Conservation (phyloP, 352 stramenopile species). For the Vaucheria bursata region DNA sequence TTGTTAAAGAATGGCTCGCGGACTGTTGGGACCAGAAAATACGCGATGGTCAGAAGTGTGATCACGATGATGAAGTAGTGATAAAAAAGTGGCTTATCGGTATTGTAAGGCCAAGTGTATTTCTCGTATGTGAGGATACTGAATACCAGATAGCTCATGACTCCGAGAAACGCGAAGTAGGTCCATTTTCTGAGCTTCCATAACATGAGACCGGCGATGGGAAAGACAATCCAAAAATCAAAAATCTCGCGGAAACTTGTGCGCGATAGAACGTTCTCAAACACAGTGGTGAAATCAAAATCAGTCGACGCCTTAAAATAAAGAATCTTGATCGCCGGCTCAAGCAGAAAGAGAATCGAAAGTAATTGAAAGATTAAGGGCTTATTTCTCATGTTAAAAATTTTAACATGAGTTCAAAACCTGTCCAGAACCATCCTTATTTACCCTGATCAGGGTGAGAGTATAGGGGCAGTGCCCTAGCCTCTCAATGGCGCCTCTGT, state of each 20-base stretch:
- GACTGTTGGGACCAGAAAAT: not conserved
- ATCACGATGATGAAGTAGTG: not conserved
- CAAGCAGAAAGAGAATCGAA: not conserved
- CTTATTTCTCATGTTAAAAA: constrained; percentile 5
- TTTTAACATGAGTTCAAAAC: too few relatives aligned
- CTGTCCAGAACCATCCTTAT: too few relatives aligned
- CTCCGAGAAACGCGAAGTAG: not conserved
- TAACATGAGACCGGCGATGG: not conserved
- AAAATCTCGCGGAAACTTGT: not conserved
- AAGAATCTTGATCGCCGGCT: not conserved
- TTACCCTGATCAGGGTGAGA: too few relatives aligned
- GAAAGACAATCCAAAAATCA: not conserved
- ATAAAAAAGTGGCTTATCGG: not conserved
- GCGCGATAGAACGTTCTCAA: not conserved
- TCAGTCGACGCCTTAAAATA: not conserved
- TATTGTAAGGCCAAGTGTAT: not conserved
- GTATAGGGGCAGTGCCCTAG: too few relatives aligned
- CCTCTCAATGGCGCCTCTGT: too few relatives aligned
- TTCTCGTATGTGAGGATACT: not conserved
- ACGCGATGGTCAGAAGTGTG: not conserved
- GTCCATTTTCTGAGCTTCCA: not conserved
- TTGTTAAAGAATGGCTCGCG: not conserved
- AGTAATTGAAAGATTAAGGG: not conserved
- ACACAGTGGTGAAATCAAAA: not conserved
- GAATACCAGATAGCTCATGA: not conserved